Evolutionary conservation across 2,329 filamentous ascomycete genomes (phyloP).

Genomic region (Neonectria magnoliae): DNA sequence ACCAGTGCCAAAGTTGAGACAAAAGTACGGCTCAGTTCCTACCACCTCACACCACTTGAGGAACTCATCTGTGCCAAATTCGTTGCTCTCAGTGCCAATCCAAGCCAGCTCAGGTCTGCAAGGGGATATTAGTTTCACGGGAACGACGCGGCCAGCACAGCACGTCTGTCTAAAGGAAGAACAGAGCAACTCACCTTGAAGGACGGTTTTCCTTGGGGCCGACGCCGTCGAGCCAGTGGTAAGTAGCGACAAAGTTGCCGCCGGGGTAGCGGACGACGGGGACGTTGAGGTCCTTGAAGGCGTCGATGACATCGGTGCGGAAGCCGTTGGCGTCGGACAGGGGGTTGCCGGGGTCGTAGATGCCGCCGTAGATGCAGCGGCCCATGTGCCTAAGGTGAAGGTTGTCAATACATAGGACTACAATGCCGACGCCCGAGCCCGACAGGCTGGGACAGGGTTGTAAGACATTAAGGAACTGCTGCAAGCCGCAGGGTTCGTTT

Average conservation of each 20-base stretch:
- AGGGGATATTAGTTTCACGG: neutral
- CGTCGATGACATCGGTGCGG: conserved; percentile 80
- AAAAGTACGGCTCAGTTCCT: conserved; percentile 81
- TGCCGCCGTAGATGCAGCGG: conserved; percentile 86
- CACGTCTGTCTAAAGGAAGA: neutral
- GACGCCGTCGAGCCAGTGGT: conserved; percentile 86
- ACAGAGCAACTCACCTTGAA: conserved; percentile 40
- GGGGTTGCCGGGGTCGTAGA: conserved; percentile 80
- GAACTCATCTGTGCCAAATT: conserved; percentile 89
- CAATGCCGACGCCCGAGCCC: conserved; percentile 23
- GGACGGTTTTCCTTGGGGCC: conserved; percentile 78
- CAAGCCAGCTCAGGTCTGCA: conserved; percentile 76
- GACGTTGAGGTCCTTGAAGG: conserved; percentile 77
- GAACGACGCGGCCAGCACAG: neutral
- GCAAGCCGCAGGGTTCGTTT: neutral
- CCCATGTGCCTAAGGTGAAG: conserved; percentile 76
- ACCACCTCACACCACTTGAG: conserved; percentile 81
- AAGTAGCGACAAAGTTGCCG: conserved; percentile 86
- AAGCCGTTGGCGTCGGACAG: conserved; percentile 81
- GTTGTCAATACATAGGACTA: neutral
- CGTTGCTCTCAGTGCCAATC: conserved; percentile 79
- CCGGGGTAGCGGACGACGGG: conserved; percentile 85
- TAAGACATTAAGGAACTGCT: neutral
- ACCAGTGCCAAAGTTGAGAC: conserved; percentile 84
- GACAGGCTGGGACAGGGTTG: neutral